These are phyloP conservation scores for Pseudozyma sp. DNA, from an alignment of 1,284 basidiomycete genomes.

Conservation along the genomic window DNA sequence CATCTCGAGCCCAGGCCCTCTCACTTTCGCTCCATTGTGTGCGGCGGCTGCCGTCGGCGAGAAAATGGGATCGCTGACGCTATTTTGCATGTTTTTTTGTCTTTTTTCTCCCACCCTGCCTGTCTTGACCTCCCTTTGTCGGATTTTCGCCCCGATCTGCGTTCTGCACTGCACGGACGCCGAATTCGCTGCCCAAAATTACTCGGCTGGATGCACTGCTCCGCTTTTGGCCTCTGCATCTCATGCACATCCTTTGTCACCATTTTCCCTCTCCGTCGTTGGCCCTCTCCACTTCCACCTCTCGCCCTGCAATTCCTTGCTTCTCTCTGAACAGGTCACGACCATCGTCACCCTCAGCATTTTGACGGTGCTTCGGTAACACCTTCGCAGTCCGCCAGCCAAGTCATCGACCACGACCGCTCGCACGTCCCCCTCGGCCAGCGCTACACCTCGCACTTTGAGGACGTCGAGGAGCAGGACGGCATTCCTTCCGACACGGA, in stretches of 20 bases:
- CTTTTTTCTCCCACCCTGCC: background rate
- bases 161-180: slow-evolving; percentile 4
- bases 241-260: slow-evolving; percentile 3
- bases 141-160: background rate
- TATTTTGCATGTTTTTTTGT: slow-evolving; percentile 4
- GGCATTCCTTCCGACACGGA: slow-evolving; percentile 52
- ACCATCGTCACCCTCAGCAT: slow-evolving; percentile 37
- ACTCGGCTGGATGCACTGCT: background rate
- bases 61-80: slow-evolving; percentile 11
- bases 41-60: no score
- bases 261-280: slow-evolving; percentile 1
- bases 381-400: slow-evolving; percentile 69
- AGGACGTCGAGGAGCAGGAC: slow-evolving; percentile 57
- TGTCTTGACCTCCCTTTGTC: background rate
- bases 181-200: background rate
- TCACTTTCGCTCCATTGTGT: background rate
- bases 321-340: slow-evolving; percentile 14
- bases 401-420: slow-evolving; percentile 60
- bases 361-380: slow-evolving; percentile 67
- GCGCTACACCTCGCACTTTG: slow-evolving; percentile 53
- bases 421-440: slow-evolving; percentile 36
- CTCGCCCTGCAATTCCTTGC: background rate
- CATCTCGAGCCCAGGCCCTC: background rate
- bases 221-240: background rate
- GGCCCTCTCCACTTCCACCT: background rate